Conservation (phyloP, 73 alveolate species). For the Paramecium sexaurelia region DNA sequence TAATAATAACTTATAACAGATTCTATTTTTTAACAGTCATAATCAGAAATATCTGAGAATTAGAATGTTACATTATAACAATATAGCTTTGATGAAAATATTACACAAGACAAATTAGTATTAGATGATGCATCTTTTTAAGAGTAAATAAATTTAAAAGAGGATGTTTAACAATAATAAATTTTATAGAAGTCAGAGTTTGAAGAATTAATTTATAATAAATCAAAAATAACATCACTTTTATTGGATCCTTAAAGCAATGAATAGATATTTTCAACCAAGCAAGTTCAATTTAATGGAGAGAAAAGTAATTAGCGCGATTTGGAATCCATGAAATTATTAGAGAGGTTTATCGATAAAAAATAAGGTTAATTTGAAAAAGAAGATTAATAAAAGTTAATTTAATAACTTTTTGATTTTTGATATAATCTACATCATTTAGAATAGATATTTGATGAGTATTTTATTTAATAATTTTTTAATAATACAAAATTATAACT, state of each 20-base stretch:
- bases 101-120: background rate
- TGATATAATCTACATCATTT: background rate
- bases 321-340: background rate
- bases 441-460: background rate
- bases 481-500: background rate
- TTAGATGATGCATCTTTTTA: background rate
- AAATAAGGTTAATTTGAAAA: background rate
- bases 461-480: background rate
- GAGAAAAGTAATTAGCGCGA: background rate
- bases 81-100: background rate
- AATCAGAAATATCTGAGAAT: background rate
- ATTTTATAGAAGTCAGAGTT: background rate
- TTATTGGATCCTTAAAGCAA: background rate
- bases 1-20: background rate
- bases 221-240: background rate
- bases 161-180: background rate
- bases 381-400: background rate
- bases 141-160: background rate
- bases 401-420: background rate
- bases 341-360: background rate
- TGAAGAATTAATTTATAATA: background rate
- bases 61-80: background rate
- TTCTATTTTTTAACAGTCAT: background rate
- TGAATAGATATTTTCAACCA: background rate
- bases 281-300: background rate